These are phyloP conservation scores for Fraxinus latifolia DNA, from an alignment of 305 asterid genomes.

Conservation along the genomic window DNA sequence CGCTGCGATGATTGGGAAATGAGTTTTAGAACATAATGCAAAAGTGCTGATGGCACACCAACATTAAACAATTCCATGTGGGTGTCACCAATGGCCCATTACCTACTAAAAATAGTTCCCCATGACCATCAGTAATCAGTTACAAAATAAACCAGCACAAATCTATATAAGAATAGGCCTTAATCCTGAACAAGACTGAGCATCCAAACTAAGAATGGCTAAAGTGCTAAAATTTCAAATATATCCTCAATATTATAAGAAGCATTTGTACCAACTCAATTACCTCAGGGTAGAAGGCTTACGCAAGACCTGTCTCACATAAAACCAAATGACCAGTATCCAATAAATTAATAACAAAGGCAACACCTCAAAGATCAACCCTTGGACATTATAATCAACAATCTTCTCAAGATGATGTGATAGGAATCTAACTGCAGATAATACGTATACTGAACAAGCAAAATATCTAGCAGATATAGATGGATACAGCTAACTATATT, in stretches of 20 bases:
- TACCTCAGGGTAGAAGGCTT: conserved; percentile 31
- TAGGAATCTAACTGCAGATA: background rate
- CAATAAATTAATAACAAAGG: background rate
- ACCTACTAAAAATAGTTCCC: conserved; percentile 36
- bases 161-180: background rate
- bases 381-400: background rate
- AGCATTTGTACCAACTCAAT: conserved; percentile 18
- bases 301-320: conserved; percentile 40
- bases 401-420: background rate
- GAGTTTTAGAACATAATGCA: conserved; percentile 44
- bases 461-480: background rate
- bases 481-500: background rate
- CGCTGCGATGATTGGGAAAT: conserved; percentile 21
- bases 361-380: background rate
- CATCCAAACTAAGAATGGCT: conserved; percentile 23
- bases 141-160: conserved; percentile 25
- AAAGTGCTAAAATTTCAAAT: conserved; percentile 6
- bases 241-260: conserved; percentile 17
- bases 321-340: conserved; percentile 31
- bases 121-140: conserved; percentile 34
- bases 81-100: conserved; percentile 37
- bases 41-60: conserved; percentile 37
- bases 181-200: conserved; percentile 17
- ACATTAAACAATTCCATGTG: conserved; percentile 37
- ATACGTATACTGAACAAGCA: background rate